Base-by-base conservation (phyloP, 805 yeast genomes). In the Zygosaccharomyces lentus region DNA sequence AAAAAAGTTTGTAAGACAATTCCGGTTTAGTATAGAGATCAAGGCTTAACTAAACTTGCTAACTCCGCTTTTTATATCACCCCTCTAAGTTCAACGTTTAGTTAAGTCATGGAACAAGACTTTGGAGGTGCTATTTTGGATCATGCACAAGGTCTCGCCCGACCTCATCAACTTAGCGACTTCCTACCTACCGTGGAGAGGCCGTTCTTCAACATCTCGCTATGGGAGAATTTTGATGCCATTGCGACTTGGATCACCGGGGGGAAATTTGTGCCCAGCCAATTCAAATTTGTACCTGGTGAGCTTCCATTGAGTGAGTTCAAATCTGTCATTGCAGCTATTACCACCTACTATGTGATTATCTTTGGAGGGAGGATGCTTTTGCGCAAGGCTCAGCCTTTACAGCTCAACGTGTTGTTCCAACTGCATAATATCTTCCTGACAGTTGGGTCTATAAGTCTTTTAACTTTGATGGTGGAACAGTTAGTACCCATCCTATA, bases 291-390 rank as follows among this genome's bases (percentile, higher is more conserved):
- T 62, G 68, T 77, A 40, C 77, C 80, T 57, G 80, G 81, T 58
- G 62, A 77, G 52, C 78, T 90, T 1, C 84, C 87, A 46, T 65
- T 88, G 58, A 85, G 85, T 45, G 80, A 80, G 54, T 76, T 81
- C 40, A 71, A 69, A 47, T 81, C 78, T 47, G 90, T 83, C 9
- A 61, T 75, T 29, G 64, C 66, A 8, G 80, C 78, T 44, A 84
- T 89, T 53, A 70, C 74, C 24, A 61, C 76, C n/a, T 90, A 90
- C 73, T 90, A 91, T 63, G 64, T 80, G 36, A 76, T 86, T 39
- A 84, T 90, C 51, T 88, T 89, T 63, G 95, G 96, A 51, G 97
- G 96, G 46, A 82, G 89, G 60, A 72, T 68, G 44, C 56, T 86
- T 37, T 72, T 85, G 67, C 70, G 71, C 49, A 70, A 74, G 39